A percentile compares a stretch with the other conserved stretches of the same genome.
Conservation (phyloP, 306 rosid species). For the Quercus glauca region DNA sequence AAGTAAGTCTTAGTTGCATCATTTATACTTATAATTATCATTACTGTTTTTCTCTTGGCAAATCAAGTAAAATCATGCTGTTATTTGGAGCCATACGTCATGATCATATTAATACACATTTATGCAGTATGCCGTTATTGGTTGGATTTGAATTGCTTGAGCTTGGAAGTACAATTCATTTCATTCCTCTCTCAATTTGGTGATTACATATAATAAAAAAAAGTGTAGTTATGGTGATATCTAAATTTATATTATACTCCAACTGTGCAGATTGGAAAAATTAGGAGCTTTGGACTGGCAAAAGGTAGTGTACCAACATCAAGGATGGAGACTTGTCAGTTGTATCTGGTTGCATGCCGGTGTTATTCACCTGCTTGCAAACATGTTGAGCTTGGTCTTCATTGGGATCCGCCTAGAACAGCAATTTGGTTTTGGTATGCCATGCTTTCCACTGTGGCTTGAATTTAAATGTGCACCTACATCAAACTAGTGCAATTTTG, state of each 20-base stretch:
- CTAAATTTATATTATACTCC: background rate
- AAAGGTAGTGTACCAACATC: conserved; percentile 55
- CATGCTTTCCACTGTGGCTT: background rate
- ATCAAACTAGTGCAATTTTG: background rate
- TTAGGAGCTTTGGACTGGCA: conserved; percentile 69
- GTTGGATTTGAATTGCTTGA: background rate
- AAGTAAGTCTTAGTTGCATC: background rate
- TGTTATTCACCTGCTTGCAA: conserved; percentile 63
- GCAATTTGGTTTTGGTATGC: conserved; percentile 84
- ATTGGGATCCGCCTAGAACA: conserved; percentile 88
- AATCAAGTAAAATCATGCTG: too few species aligned
- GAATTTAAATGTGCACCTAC: background rate
- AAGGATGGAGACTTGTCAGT: conserved; percentile 82
- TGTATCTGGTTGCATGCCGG: conserved; percentile 97
- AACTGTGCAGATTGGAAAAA: conserved; percentile 56
- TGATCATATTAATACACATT: background rate
- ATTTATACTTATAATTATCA: background rate
- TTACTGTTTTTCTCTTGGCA: too few species aligned
- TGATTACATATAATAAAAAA: background rate
- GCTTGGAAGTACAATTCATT: background rate
- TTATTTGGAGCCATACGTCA: too few species aligned
- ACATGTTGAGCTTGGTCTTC: conserved; percentile 78
- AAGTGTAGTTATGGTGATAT: background rate
- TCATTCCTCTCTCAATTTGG: background rate
- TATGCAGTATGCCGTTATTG: background rate